Conservation (phyloP, 2,329 filamentous ascomycete genomes). For the Arthrinium phaeospermum region DNA sequence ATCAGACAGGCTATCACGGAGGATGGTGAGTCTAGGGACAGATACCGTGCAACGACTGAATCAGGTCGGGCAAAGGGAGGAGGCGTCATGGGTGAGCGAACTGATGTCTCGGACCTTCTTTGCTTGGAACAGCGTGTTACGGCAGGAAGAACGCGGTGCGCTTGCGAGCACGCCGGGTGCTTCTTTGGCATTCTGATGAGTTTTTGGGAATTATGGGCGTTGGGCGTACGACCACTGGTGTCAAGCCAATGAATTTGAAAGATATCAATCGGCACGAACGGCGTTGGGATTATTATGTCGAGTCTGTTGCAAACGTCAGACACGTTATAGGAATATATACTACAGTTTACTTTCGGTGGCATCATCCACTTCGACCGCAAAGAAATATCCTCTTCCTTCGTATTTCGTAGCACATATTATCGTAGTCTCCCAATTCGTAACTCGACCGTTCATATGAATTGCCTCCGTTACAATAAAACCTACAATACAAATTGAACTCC, state of each 20-base stretch:
- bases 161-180: background rate
- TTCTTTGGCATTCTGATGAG: conserved; percentile 4
- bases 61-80: conserved; percentile 21
- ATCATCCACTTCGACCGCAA: too few relatives aligned
- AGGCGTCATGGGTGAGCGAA: conserved; percentile 26
- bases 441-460: too few relatives aligned
- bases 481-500: background rate
- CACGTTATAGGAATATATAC: background rate
- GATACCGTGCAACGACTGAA: conserved; percentile 24
- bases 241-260: background rate
- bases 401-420: too few relatives aligned
- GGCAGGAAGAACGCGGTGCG: background rate
- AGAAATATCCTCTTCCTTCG: too few relatives aligned
- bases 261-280: background rate
- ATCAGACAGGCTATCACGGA: conserved; percentile 2
- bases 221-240: background rate
- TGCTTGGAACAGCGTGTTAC: conserved; percentile 21
- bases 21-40: conserved; percentile 23
- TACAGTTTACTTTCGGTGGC: too few relatives aligned
- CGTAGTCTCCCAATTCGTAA: too few relatives aligned
- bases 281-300: background rate
- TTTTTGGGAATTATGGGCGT: background rate
- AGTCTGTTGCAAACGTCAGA: background rate
- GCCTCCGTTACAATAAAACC: too few relatives aligned
- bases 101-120: conserved; percentile 25